Evolutionary conservation across 352 stramenopile genomes (phyloP), one percentile per base, ranked within the genome.

Genomic region (Globisporangium cystogenes): DNA sequence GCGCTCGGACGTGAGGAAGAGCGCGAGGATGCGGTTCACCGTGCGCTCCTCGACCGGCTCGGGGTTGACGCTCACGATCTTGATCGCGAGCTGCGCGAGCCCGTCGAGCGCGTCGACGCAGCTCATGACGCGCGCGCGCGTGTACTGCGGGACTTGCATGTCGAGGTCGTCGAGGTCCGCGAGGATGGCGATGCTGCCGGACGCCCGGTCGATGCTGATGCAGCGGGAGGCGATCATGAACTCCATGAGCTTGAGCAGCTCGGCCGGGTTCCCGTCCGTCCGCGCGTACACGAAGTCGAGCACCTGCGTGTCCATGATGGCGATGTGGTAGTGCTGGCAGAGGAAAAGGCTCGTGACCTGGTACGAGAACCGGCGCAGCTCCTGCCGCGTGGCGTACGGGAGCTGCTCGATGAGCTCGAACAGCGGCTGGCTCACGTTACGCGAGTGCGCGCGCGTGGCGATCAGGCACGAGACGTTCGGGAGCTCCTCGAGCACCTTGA

Each of bases 231-330:
- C 67, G 47, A 91, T 53, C 69, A 91, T 85, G 37, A 82, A 77
- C 33, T 70, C 69, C 55, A 91, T 71, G 3, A 91, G 64, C 36
- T 82, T 86, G 51, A 89, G 74, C 1, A 86, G 60, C 27, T 82
- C 76, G 11, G 71, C 67, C 1, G 80, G 80, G 47, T 91, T 91
- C 18, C 80, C 77, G 24, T 87, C 70, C 0, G 80, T 86, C 1
- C 77, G 72, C 1, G 74, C 57, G 31, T 83, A 87, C 15, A 86
- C 80, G 58, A 87, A 91, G 43, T 83, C 67, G 1, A 91, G 76
- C 23, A 91, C 49, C 59, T 91, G 70, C 5, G 80, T 82, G 51
- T 91, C 77, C 80, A 91, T 89, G 42, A 91, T 89, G 0, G 77
- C 77, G 42, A 91, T 91, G 52, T 87, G 75, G 52, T 84, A 91